Base-by-base conservation (phyloP, 495 filamentous ascomycete genomes). In the Podospora bellae-mahoneyi region DNA sequence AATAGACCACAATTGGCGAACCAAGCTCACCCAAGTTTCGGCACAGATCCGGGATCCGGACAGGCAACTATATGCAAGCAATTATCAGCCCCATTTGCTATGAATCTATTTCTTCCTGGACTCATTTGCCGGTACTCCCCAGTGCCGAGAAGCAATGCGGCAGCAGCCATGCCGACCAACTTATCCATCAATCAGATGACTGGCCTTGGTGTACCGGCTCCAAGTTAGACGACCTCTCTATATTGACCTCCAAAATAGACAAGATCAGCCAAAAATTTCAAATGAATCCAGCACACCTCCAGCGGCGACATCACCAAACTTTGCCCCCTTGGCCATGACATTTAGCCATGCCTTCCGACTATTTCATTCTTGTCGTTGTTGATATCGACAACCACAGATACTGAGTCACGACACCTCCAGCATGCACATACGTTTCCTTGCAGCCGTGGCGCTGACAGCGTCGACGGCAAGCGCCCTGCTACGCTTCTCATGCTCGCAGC, bases 401-500 rank as follows among this genome's bases (percentile, higher is more conserved):
- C 9, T 13, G 9, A 48, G 39, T 48, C 13, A 13, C 9, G 15
- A 18, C 39, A 48, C 4, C 55, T 19, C 55, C 55, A 58, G 26
- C 34, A 64, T 64, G 62, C 34, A 28, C 18, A 27, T 19, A 15
- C 20, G 16, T 3, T 32, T 34, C 19, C 18, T 65, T 23, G 3
- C 20, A 28, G 20, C 39, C 10, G 20, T 64, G 62, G 62, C 62
- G 20, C 64, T 65, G 0, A 56, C 64, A 32, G 64, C 54, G 23
- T 18, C 53, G 2, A 28, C 48, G 2, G 56, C 64, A 6, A 44
- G 59, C n/a, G 64, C 55, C 30, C 64, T 66, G 3, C 30, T 66
- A 15, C 55, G 64, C 20, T 66, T 66, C 55, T 66, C 64, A 5
- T 66, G 64, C 56, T 66, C 64, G 5, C 64, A 66, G 34, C 55